These are phyloP conservation scores for Ascodesmis nigricans DNA, from an alignment of 495 filamentous ascomycete genomes.

Conservation along the genomic window DNA sequence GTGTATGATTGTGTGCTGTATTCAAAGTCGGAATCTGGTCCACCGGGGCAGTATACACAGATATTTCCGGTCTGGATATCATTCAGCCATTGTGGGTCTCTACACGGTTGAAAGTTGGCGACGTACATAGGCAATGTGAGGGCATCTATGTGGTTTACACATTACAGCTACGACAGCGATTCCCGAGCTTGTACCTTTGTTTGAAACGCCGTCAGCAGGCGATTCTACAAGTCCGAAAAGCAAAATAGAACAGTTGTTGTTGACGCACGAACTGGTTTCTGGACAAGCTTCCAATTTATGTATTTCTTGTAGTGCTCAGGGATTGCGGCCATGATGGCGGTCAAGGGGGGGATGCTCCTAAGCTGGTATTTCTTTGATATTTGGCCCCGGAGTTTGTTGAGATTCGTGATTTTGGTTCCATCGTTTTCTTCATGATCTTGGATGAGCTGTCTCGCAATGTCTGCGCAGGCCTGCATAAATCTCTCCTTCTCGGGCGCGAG, in stretches of 20 bases:
- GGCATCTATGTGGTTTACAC: conserved; percentile 96
- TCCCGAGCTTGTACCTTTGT: conserved; percentile 62
- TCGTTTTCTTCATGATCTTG: conserved; percentile 73
- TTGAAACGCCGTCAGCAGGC: conserved; percentile 3
- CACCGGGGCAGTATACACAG: conserved; percentile 95
- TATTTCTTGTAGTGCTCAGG: conserved; percentile 99
- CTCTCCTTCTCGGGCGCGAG: conserved; percentile 70
- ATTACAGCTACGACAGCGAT: conserved; percentile 99
- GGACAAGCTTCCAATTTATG: conserved; percentile 80
- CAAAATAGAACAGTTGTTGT: neutral
- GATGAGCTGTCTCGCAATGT: conserved; percentile 80
- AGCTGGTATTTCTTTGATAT: conserved; percentile 80
- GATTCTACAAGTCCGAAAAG: conserved; percentile 7
- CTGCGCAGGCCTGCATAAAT: conserved; percentile 78
- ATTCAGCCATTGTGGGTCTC: neutral
- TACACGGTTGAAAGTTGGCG: neutral
- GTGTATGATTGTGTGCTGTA: conserved; percentile 98
- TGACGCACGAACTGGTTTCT: conserved; percentile 72
- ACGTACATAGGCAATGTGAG: conserved; percentile 74
- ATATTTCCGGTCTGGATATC: conserved; percentile 63
- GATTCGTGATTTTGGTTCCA: conserved; percentile 61
- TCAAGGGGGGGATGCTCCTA: conserved; percentile 66
- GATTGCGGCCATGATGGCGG: conserved; percentile 89
- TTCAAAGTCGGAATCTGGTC: conserved; percentile 93
- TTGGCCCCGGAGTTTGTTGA: conserved; percentile 71